Conservation (phyloP, 2,329 filamentous ascomycete species). For the Colletotrichum orchidophilum region DNA sequence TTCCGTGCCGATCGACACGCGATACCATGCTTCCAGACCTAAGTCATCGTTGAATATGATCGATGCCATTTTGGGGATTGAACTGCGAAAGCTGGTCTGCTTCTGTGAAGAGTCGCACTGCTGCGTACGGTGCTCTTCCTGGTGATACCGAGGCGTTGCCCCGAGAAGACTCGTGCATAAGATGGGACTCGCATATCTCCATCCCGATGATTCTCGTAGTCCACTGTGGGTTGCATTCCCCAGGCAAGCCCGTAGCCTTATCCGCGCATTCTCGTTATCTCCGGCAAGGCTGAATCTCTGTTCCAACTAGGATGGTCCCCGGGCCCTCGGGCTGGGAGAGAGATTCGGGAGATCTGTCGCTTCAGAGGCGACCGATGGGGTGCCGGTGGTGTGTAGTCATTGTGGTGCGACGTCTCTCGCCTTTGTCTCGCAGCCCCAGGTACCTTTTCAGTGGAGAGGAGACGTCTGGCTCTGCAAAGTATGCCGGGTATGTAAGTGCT, state of each 20-base stretch:
- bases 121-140: not conserved
- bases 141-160: not conserved
- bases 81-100: not conserved
- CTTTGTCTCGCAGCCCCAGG: constrained; percentile 16
- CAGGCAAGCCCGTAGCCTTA: not conserved
- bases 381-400: not conserved
- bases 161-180: not conserved
- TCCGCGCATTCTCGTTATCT: not conserved
- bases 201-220: not conserved
- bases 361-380: constrained; percentile 7
- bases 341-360: constrained; percentile 23
- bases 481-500: constrained; percentile 17
- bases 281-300: constrained; percentile 25
- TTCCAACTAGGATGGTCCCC: constrained; percentile 16
- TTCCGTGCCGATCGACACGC: not conserved
- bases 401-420: constrained; percentile 15
- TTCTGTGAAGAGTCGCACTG: not conserved
- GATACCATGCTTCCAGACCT: not conserved
- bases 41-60: not conserved
- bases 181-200: not conserved
- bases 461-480: not conserved
- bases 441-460: constrained; percentile 11
- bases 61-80: not conserved
- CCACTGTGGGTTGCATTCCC: not conserved
- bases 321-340: not conserved